These are phyloP conservation scores for Stagonosporopsis tanaceti DNA, from an alignment of 2,329 filamentous ascomycete species.

Conservation along the genomic window DNA sequence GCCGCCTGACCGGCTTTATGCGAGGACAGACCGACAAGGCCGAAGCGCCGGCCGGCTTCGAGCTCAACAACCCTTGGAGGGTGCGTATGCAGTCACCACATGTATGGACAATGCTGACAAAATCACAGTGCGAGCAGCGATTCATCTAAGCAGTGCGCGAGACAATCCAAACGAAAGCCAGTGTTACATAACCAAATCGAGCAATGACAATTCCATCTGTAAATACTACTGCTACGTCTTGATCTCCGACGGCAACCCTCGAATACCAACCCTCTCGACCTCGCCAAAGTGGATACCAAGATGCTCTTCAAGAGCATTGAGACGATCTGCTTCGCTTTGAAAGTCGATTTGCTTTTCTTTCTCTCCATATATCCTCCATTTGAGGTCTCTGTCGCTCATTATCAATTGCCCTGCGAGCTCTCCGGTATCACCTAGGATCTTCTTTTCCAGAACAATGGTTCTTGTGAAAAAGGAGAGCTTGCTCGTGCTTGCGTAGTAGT, in stretches of 20 bases:
- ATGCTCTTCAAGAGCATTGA: constrained; percentile 54
- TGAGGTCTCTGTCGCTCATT: constrained; percentile 55
- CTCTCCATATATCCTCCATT: constrained; percentile 55
- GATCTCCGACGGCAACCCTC: constrained; percentile 45
- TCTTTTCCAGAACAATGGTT: constrained; percentile 57
- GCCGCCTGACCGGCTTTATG: constrained; percentile 66
- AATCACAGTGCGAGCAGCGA: constrained; percentile 48
- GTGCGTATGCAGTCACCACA: constrained; percentile 52
- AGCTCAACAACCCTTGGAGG: constrained; percentile 73
- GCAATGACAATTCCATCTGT: constrained; percentile 22
- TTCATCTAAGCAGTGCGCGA: constrained; percentile 39
- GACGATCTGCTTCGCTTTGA: constrained; percentile 53
- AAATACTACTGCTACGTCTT: constrained; percentile 21
- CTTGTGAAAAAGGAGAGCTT: constrained; percentile 44
- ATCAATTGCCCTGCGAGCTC: constrained; percentile 50
- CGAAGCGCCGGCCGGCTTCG: constrained; percentile 67
- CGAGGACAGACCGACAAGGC: constrained; percentile 69
- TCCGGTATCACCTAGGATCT: constrained; percentile 53
- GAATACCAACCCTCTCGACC: constrained; percentile 51
- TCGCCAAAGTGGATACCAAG: constrained; percentile 54
- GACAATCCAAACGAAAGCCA: constrained; percentile 19
- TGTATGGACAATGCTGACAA: constrained; percentile 33
- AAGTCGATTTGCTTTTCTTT: constrained; percentile 53
- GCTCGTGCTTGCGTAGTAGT: constrained; percentile 46
- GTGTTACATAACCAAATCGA: constrained; percentile 25